These are phyloP conservation scores for Aspergillus conjunctus DNA, from an alignment of 495 filamentous ascomycete genomes.

Conservation along the genomic window DNA sequence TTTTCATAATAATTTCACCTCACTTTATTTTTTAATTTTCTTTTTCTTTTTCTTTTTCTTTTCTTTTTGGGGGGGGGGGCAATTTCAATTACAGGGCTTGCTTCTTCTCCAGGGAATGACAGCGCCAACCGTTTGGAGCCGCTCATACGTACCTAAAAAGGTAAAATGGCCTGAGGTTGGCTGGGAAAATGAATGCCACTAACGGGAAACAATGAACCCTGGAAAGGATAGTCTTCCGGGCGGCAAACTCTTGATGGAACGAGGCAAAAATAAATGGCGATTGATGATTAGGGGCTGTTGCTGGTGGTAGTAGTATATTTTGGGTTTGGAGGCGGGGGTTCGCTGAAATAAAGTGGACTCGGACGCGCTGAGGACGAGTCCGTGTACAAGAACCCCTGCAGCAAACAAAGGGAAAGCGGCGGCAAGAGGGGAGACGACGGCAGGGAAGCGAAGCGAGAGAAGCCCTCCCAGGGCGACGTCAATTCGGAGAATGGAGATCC, in stretches of 20 bases:
- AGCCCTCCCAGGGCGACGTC: not conserved
- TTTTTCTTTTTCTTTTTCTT: conserved; percentile 5
- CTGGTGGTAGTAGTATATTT: conserved; percentile 11
- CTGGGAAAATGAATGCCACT: conserved; percentile 28
- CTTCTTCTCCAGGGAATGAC: conserved; percentile 7
- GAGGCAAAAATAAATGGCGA: conserved; percentile 15
- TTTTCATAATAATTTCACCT: conserved; percentile 10
- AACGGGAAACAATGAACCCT: conserved; percentile 29
- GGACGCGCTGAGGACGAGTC: conserved; percentile 15
- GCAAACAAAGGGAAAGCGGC: conserved; percentile 9
- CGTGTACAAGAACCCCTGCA: conserved; percentile 20
- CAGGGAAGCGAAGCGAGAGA: conserved; percentile 1
- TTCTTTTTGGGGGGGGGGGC: not conserved
- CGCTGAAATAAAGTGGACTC: conserved; percentile 2
- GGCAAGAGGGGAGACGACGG: conserved; percentile 5
- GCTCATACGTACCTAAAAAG: conserved; percentile 25
- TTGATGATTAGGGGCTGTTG: conserved; percentile 15
- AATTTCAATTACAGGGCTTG: not conserved
- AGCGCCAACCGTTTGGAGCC: conserved; percentile 19
- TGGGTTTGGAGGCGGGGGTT: conserved; percentile 10
- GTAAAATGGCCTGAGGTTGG: conserved; percentile 28
- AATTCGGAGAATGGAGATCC: not conserved
- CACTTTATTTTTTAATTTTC: conserved; percentile 12
- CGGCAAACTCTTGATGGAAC: conserved; percentile 31
- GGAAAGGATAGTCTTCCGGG: conserved; percentile 28